phyloP scores from a whole-genome alignment of 805 yeast species.

The Candida silvicultrix region DNA sequence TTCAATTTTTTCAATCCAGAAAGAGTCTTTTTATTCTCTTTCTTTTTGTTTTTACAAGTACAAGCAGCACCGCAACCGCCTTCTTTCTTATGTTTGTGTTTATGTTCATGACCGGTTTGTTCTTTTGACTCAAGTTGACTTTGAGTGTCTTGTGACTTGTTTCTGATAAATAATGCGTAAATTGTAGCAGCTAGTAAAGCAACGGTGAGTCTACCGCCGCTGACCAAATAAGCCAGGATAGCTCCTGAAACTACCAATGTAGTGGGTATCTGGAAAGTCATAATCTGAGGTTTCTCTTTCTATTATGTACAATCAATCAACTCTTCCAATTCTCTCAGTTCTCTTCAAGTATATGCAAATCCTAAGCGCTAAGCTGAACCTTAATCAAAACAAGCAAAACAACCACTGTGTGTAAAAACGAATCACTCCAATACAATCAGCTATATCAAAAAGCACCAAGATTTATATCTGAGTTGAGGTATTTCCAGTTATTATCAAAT shows the following conservation, averaged over 20 bases:
- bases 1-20: constrained; percentile 16
- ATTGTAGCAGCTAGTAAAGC: constrained; percentile 22
- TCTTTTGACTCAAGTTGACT: background rate
- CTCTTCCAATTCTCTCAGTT: too few species aligned
- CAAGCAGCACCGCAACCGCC: constrained; percentile 27
- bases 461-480: too few species aligned
- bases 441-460: too few species aligned
- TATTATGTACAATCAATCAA: background rate
- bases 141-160: background rate
- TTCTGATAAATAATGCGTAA: constrained; percentile 18
- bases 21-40: constrained; percentile 18
- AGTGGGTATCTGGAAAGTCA: constrained; percentile 7
- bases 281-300: background rate
- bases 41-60: constrained; percentile 23
- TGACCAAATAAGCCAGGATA: constrained; percentile 10
- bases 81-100: constrained; percentile 1
- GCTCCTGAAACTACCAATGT: constrained; percentile 4
- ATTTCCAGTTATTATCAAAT: too few species aligned
- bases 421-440: too few species aligned
- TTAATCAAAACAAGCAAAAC: too few species aligned
- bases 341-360: too few species aligned
- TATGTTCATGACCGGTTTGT: constrained; percentile 12
- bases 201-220: constrained; percentile 32
- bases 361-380: too few species aligned
- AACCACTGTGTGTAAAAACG: background rate